A percentile compares a stretch with the other conserved stretches of the same genome.
Evolutionary conservation across 1,284 basidiomycete genomes (phyloP).

Genomic region (Amylostereum areolatum): DNA sequence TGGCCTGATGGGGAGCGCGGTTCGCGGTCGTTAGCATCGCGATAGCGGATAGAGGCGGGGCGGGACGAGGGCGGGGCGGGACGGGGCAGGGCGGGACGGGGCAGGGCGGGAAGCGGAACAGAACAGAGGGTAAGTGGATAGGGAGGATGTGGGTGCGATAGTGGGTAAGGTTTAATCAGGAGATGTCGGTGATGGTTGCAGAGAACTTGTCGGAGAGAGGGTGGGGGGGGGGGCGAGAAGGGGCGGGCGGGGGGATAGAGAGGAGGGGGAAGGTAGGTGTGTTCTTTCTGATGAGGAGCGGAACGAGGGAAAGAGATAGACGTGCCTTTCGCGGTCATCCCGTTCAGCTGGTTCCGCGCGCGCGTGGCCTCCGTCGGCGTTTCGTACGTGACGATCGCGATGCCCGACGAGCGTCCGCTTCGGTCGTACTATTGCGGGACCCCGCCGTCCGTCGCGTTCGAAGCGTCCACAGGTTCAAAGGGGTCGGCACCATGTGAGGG

Average conservation of each 20-base stretch:
- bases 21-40: no score
- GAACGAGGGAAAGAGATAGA: not conserved
- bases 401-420: conserved; percentile 88
- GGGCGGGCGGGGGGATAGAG: no score
- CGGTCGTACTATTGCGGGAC: conserved; percentile 77
- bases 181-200: no score
- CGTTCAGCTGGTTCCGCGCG: conserved; percentile 85
- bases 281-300: no score
- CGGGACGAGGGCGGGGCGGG: no score
- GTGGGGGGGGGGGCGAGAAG: no score
- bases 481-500: conserved; percentile 27
- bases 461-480: conserved; percentile 35
- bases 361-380: conserved; percentile 72
- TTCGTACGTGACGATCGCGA: conserved; percentile 80
- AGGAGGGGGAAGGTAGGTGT: no score
- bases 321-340: conserved; percentile 85
- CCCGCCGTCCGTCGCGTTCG: not conserved
- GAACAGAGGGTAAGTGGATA: not conserved
- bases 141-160: not conserved
- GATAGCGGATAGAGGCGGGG: no score
- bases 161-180: no score
- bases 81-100: not conserved
- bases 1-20: conserved; percentile 46
- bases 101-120: not conserved
- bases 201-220: no score